These are phyloP conservation scores for Aspergillus spinulosporus DNA, from an alignment of 2,329 filamentous ascomycete species.

Conservation along the genomic window DNA sequence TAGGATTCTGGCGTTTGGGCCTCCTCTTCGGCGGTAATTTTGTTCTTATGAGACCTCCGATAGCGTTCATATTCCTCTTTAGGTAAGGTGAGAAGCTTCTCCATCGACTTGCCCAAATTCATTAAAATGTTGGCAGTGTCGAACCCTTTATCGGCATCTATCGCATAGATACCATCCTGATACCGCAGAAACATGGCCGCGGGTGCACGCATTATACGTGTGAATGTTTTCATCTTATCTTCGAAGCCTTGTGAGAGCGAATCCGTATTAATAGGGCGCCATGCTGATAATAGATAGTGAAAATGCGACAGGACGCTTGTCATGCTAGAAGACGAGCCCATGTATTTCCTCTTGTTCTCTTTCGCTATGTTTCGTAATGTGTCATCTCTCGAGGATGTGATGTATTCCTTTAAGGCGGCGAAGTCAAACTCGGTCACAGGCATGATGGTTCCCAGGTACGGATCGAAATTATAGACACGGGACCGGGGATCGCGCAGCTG, in stretches of 20 bases:
- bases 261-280: conserved; percentile 68
- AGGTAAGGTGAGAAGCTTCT: conserved; percentile 84
- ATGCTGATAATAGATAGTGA: conserved; percentile 84
- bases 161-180: conserved; percentile 84
- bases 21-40: conserved; percentile 67
- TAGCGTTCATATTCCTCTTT: conserved; percentile 85
- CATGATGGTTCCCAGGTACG: conserved; percentile 91
- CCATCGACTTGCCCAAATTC: conserved; percentile 93
- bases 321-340: conserved; percentile 97
- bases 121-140: conserved; percentile 83
- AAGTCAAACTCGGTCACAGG: conserved; percentile 94
- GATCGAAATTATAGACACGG: conserved; percentile 93
- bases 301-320: conserved; percentile 84
- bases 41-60: conserved; percentile 65
- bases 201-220: conserved; percentile 69
- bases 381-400: conserved; percentile 84
- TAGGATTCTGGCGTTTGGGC: conserved; percentile 73
- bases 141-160: conserved; percentile 93
- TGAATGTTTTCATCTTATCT: conserved; percentile 65
- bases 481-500: conserved; percentile 85
- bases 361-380: conserved; percentile 69
- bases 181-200: conserved; percentile 78
- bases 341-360: conserved; percentile 72
- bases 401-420: conserved; percentile 77
- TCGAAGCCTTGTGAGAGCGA: conserved; percentile 69